Percentiles rank a stretch among this genome's conserved stretches.
phyloP scores from a whole-genome alignment of 139 green algal species.

The Edaphochlamys debaryana region DNA sequence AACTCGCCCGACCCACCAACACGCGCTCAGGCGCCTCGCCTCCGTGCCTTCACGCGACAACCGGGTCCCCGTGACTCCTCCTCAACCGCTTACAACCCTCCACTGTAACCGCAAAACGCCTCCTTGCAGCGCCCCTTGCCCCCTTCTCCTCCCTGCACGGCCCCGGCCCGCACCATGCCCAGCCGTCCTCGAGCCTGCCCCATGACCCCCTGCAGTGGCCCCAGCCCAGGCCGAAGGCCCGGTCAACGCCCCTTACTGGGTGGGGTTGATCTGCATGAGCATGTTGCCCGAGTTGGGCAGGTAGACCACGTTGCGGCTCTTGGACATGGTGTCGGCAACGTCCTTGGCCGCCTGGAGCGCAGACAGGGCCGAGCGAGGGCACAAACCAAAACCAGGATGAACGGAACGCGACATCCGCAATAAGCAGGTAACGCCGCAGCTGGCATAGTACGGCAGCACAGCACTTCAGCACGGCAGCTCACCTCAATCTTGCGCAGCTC shows the following conservation, averaged over 20 bases:
- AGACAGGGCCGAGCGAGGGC: background rate
- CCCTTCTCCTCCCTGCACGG: too few species aligned
- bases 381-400: background rate
- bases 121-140: too few species aligned
- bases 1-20: too few species aligned
- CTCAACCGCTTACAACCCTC: background rate
- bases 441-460: too few species aligned
- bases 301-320: constrained; percentile 95
- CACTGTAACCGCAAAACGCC: too few species aligned
- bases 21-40: too few species aligned
- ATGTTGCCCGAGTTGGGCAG: constrained; percentile 90
- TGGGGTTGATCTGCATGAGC: constrained; percentile 81
- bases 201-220: too few species aligned
- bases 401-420: background rate
- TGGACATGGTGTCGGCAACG: constrained; percentile 91
- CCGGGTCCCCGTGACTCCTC: too few species aligned
- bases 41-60: background rate
- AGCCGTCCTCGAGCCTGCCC: too few species aligned
- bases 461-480: constrained; percentile 8
- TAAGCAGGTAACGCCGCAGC: background rate
- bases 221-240: too few species aligned
- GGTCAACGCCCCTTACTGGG: constrained; percentile 15
- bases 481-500: constrained; percentile 97
- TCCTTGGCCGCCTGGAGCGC: constrained; percentile 87
- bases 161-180: too few species aligned